Evolutionary conservation across 2,329 filamentous ascomycete genomes (phyloP), one percentile per base, ranked within the genome.

Genomic region (Cryphonectria nitschkei): DNA sequence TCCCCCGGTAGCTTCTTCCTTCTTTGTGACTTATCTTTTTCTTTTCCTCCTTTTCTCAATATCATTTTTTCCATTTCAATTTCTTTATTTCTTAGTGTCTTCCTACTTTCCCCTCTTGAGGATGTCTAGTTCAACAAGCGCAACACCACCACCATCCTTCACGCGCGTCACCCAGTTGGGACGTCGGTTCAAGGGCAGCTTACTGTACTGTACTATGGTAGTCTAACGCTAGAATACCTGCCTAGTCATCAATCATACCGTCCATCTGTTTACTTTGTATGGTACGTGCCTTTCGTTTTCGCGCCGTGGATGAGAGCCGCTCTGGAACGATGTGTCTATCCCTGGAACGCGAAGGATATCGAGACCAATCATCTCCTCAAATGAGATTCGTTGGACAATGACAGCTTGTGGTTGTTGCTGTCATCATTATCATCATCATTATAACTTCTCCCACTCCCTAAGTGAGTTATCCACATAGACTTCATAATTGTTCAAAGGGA

Each of bases 311-410:
- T 56, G 64, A 60, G 39, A 37, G 54, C 52, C 68, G 32, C 56
- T 16, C 63, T 52, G 66, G 66, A 54, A 64, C 29, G 26, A 56
- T 69, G 65, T 73, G 56, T 8, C 41, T 73, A 56, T 16, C 41
- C 29, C n/a, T 32, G 52, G 16, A 66, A 65, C 79, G 79, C 76
- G 16, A 62, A 46, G 60, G 60, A 32, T 62, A 41, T 63, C n/a
- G 32, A 37, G 50, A 41, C 22, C 32, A 14, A 29, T 26, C 16
- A 29, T 26, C 16, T n/a, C 13, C 22, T 43, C 16, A 3, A 41
- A 58, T 5, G 26, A 8, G 22, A n/a, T n/a, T 50, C 8, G 34
- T 29, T 60, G 50, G 54, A 52, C 43, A 34, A 61, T n/a, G 58
- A 6, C 58, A 61, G 54, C 54, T 34, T 19, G 9, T 34, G 32